Evolutionary conservation across 2,329 filamentous ascomycete species (phyloP), one percentile per base, ranked within the genome.

Genomic region (Rugonectria rugulosa): DNA sequence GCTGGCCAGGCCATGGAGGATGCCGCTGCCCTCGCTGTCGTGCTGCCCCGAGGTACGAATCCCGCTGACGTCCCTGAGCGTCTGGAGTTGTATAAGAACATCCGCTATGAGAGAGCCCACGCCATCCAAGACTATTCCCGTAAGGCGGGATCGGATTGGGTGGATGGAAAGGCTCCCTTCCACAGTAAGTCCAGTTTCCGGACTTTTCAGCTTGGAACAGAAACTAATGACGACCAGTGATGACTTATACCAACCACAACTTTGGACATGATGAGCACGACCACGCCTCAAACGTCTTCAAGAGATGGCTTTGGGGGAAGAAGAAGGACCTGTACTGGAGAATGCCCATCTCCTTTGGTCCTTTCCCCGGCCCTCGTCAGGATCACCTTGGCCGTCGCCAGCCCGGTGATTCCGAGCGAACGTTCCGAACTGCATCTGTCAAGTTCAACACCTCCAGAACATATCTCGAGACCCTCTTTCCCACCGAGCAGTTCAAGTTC

Each of bases 1-100:
- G 87, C 86, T 1, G 87, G 80, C 14, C 85, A 83, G 61, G 88
- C 88, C 0, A 88, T 90, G 31, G 87, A 91, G 69, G 88, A 91
- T 60, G 87, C 81, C 0, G 82, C 81, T 0, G 78, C 85, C 0
- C 68, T 91, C 0, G 79, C 78, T 1, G 79, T 81, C 3, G 77
- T 90, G 15, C 73, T 90, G 0, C 79, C 80, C 0, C 59, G 61
- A 0, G 79, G 78, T 0, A 81, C 81, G 0, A 50, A 66, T 0
- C 59, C 70, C 0, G 70, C 73, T 0, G 81, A 85, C 0, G 73
- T 90, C 0, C 72, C 80, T 0, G 80, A 83, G 19, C 78, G 87
- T 2, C 72, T 90, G 6, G 75, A 76, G 54, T 72, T 90, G 0
- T 89, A 88, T 65, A 74, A 88, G 52, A 72, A 81, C 24, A 82